These are phyloP conservation scores for Lecanicillium sp. DNA, from an alignment of 2,329 filamentous ascomycete species.

Conservation along the genomic window DNA sequence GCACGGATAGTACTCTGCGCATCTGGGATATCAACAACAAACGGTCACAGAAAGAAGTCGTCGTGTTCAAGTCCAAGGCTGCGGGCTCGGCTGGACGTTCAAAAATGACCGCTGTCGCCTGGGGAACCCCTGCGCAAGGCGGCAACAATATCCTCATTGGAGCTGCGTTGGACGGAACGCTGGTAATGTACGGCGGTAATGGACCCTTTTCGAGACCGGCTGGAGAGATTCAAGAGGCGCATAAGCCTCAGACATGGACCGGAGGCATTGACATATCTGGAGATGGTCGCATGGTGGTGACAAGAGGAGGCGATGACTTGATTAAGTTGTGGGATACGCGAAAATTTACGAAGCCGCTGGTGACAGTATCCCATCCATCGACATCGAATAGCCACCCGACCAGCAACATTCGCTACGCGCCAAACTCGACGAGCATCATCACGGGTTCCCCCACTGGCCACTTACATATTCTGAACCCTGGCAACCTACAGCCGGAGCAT, in stretches of 20 bases:
- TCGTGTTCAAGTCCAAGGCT: slow-evolving; percentile 92
- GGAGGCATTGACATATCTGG: slow-evolving; percentile 84
- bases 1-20: slow-evolving; percentile 88
- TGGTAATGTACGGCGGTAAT: slow-evolving; percentile 88
- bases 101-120: slow-evolving; percentile 87
- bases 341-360: slow-evolving; percentile 88
- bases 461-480: slow-evolving; percentile 88
- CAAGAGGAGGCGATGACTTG: slow-evolving; percentile 80
- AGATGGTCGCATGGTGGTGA: slow-evolving; percentile 86
- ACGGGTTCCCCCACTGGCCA: slow-evolving; percentile 83
- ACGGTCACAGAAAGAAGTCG: slow-evolving; percentile 82
- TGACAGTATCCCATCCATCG: slow-evolving; percentile 70
- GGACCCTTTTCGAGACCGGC: slow-evolving; percentile 78
- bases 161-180: slow-evolving; percentile 78
- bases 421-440: slow-evolving; percentile 75
- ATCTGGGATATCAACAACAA: slow-evolving; percentile 97
- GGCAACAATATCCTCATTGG: slow-evolving; percentile 72
- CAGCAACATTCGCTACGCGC: slow-evolving; percentile 84
- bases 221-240: slow-evolving; percentile 78
- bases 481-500: slow-evolving; percentile 77
- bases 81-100: slow-evolving; percentile 83
- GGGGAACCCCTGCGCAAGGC: slow-evolving; percentile 73
- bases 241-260: slow-evolving; percentile 80
- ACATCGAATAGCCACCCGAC: slow-evolving; percentile 80
- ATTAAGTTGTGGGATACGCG: slow-evolving; percentile 97